Evolutionary conservation across 108 stramenopile species (phyloP), one percentile per base, ranked within the genome.

Genomic region (Skeletonema potamos): DNA sequence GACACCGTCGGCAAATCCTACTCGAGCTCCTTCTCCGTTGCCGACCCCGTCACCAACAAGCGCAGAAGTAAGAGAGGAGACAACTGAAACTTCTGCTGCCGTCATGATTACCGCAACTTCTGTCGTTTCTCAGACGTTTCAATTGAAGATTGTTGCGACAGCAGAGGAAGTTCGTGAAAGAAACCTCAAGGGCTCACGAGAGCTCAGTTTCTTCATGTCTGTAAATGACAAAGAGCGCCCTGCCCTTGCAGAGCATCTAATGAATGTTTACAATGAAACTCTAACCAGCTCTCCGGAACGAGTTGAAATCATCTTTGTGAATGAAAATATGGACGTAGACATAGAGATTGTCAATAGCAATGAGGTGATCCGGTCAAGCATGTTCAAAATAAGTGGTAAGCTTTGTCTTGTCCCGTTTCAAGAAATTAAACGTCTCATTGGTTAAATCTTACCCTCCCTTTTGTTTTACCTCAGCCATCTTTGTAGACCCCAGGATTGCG

Each of bases 331-430:
- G 28, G 22, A 10, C 4, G 32, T 43, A 1, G 22, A 10, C 4
- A 24, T 43, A 1, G 24, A 58, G 12, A 20, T 39, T 12, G 39
- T 27, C 12, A 29, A 48, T 63, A 39, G 26, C 34, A 67, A 58
- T 15, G 58, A 70, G 5, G 59, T 71, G 15, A 30, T 71, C 36
- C 69, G 77, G 6, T 62, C 15, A 30, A 70, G 63, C 39, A 59
- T 27, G 7, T 78, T 78, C 56, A 69, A 70, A 27, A 57, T 78
- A 34, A 60, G 66, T 37, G 77, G 77, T 78, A 43, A 66, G 77
- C 18, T 20, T 34, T 61, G 3, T 37, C 32, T 15, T 34, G 33
- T 33, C 9, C 27, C 8, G 12, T 59, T 33, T 59, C 58, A 17
- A 37, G 12, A 59, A 33, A 26, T 66, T 48, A 2, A 28, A n/a